Evolutionary conservation across 2,329 filamentous ascomycete species (phyloP), one percentile per base, ranked within the genome.

Genomic region (Phyllosticta citriasiana): DNA sequence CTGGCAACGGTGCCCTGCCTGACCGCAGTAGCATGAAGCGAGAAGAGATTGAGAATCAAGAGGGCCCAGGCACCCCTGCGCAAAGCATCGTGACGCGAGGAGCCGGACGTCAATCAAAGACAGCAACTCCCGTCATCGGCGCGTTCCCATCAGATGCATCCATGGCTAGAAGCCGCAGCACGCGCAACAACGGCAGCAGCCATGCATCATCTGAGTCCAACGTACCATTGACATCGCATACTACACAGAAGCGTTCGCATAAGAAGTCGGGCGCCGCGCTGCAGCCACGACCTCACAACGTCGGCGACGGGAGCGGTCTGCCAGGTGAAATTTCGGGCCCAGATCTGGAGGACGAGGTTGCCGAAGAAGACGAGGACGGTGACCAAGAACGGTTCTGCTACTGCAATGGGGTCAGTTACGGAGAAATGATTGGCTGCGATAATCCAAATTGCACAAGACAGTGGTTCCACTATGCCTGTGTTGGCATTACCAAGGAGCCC

Each of bases 351-450:
- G 67, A 67, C 22, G 72, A 69, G 51, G 70, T 70, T 12, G 73
- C 75, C 16, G 76, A 76, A 35, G 64, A 64, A 14, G 51, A 64
- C 16, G 63, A 63, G 10, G 73, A 73, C 57, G 73, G 67, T 25
- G 68, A 84, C 68, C 82, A 84, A 64, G 82, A 82, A 63, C 80
- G 83, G 51, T 87, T 87, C 69, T 87, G 84, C 72, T 85, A 84
- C 65, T 87, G 84, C 68, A 83, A 84, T 57, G 82, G 82, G 64
- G 84, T 86, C 47, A 83, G 80, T 64, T 86, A 85, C 68, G 84
- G 84, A 19, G 82, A 85, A 67, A 87, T 87, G 84, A 82, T 87
- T 51, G 84, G 83, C 12, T 87, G 84, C 67, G 84, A 87, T 70
- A 86, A 87, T 68, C 82, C 84, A 47, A 76, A 79, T 61, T 87